Base-by-base conservation (phyloP, 768 basidiomycete genomes). In the Suillus americanus region DNA sequence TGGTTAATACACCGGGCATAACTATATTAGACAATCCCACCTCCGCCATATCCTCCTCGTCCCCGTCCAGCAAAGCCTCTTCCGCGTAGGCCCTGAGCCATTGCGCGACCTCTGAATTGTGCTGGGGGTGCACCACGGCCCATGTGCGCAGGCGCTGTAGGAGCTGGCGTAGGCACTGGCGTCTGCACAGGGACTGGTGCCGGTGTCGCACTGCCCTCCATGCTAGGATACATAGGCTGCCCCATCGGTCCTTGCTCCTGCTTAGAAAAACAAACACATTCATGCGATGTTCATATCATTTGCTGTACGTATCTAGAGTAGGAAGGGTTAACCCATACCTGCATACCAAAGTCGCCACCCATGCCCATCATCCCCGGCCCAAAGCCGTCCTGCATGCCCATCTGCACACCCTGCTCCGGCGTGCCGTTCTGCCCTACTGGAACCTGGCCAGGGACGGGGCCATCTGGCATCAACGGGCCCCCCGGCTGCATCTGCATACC, bases 301-400 rank as follows among this genome's bases (percentile, higher is more conserved):
- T 74, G 76, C 72, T 77, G 76, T 73, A 71, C 75, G 77, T 71
- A 72, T 65, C 68, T 70, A 71, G 68, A 65, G 54, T 72, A 75
- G 70, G 72, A 66, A 50, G 66, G 63, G 69, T 68, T 70, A 56
- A 69, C 53, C 76, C 86, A 65, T 69, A 91, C 91, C 89, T 91
- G 90, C 82, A 90, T 89, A 66, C 80, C 85, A 71, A 84, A 92
- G 62, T 92, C 90, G 5, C 82, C 82, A 56, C 82, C 82, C 83
- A 89, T 87, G 3, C 83, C 83, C 85, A 92, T 89, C 85, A 87
- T 87, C 48, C 83, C 81, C 59, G 81, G 81, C 50, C 75, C 74
- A 64, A 75, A 81, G 43, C 79, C 77, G 65, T 80, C 80, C 70
- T 78, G 78, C 76, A 81, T 79, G 46, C 77, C 73, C 69, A 80